Base-by-base conservation (phyloP, 2,329 filamentous ascomycete genomes). In the Aquanectria penicillioides region DNA sequence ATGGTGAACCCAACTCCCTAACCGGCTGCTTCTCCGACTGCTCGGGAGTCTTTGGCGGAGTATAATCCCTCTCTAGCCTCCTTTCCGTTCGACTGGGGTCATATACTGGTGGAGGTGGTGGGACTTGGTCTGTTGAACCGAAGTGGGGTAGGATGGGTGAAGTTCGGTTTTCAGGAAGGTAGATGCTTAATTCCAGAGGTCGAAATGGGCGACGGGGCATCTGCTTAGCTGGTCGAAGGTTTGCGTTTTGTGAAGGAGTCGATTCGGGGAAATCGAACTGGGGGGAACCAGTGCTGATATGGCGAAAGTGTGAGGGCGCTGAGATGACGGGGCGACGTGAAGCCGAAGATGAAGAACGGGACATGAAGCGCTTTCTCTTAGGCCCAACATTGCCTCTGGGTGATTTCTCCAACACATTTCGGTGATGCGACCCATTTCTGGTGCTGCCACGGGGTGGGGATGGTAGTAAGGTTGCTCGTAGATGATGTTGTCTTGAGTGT, bases 131-230 rank as follows among this genome's bases (percentile, higher is more conserved):
- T 17, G 59, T 75, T 7, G 77, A 74, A 34, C 81, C 78, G 63
- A 88, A 80, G 48, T 83, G 77, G 36, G 85, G 80, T 5, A 86
- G 62, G 28, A 88, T 78, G 0, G 86, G 83, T n/a, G 86, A 88
- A 13, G 86, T 74, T 11, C 77, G 74, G 31, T 71, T 72, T 40
- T 73, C 67, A 3, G 70, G 61, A 60, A 74, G 67, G 62, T 83
- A 81, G 51, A 88, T 83, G 72, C 81, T 84, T 59, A 88, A 73
- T 72, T 89, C 81, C 23, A 88, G 78, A 3, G 85, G 85, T 33
- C 80, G 80, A 62, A 86, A 86, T 10, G 78, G 78, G 18, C 63
- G 67, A 23, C 67, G 66, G 40, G 65, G 69, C 20, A 69, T 36
- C 38, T 65, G 62, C 37, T 57, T 66, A 11, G 69, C 65, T 17